phyloP scores from a whole-genome alignment of 805 yeast species.

The Sugiyamaella floridensis region DNA sequence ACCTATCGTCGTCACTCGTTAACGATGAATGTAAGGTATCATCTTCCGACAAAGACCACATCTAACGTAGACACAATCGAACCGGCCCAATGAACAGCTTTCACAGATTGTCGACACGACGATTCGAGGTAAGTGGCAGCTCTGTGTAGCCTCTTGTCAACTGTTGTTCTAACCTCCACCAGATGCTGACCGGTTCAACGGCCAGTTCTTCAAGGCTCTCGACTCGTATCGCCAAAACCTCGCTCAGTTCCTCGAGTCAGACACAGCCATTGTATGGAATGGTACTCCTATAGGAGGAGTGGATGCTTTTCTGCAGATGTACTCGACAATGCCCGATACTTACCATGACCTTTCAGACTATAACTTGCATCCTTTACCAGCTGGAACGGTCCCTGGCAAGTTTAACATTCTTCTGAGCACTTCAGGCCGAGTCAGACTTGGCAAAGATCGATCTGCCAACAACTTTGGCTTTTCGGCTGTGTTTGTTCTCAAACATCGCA shows the following conservation, averaged over 20 bases:
- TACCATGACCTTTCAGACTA: constrained; percentile 30
- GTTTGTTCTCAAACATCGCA: constrained; percentile 19
- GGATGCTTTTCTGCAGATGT: constrained; percentile 31
- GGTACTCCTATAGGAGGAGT: constrained; percentile 37
- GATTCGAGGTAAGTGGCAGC: constrained; percentile 1
- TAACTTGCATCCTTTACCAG: constrained; percentile 35
- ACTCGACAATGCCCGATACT: constrained; percentile 31
- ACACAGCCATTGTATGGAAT: constrained; percentile 36
- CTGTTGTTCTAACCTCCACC: neutral
- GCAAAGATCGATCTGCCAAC: constrained; percentile 25
- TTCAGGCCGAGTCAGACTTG: constrained; percentile 32
- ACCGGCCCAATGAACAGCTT: neutral
- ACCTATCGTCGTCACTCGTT: neutral
- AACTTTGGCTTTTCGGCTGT: constrained; percentile 31
- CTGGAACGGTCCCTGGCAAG: constrained; percentile 46
- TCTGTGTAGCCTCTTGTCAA: neutral
- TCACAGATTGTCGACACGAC: neutral
- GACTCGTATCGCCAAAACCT: constrained; percentile 28
- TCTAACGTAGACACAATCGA: neutral
- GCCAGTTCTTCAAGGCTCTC: constrained; percentile 29
- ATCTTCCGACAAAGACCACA: neutral
- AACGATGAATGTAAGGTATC: neutral
- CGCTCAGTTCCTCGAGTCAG: constrained; percentile 21
- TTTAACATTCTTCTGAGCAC: constrained; percentile 26
- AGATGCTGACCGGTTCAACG: constrained; percentile 23